A percentile compares a stretch with the other conserved stretches of the same genome.
Conservation (phyloP, 352 stramenopile genomes). For the Phytophthora meadii region DNA sequence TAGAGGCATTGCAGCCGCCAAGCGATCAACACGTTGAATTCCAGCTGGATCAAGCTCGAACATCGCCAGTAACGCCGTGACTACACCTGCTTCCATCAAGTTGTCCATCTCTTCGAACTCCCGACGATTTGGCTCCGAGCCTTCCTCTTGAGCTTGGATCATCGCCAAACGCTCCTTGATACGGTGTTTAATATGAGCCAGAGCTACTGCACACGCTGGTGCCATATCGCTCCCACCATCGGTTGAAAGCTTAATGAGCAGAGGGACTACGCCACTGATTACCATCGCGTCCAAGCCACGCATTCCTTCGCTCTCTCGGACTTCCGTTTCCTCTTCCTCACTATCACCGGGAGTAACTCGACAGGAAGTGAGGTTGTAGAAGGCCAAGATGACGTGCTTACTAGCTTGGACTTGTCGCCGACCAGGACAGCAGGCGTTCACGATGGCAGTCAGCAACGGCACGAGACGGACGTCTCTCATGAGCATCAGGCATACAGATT, state of each 20-base stretch:
- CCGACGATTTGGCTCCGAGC: constrained; percentile 16
- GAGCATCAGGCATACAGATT: constrained; percentile 51
- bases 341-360: constrained; percentile 34
- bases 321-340: not conserved
- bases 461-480: constrained; percentile 66
- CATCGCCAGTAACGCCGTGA: constrained; percentile 79
- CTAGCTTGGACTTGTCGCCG: constrained; percentile 48
- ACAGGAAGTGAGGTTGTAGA: constrained; percentile 78
- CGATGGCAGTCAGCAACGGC: constrained; percentile 52
- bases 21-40: constrained; percentile 76
- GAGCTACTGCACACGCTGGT: constrained; percentile 67
- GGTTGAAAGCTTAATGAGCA: constrained; percentile 72
- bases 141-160: constrained; percentile 28
- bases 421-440: constrained; percentile 34
- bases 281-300: constrained; percentile 59
- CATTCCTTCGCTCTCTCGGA: constrained; percentile 31
- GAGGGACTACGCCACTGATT: constrained; percentile 49
- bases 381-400: constrained; percentile 68
- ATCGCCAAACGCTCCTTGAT: constrained; percentile 52
- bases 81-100: constrained; percentile 75
- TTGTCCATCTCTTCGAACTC: constrained; percentile 44
- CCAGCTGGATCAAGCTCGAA: constrained; percentile 72
- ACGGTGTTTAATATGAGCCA: constrained; percentile 83
- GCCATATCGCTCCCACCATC: constrained; percentile 63
- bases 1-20: constrained; percentile 57